Conservation (phyloP, 495 filamentous ascomycete genomes). For the Apodospora peruviana region DNA sequence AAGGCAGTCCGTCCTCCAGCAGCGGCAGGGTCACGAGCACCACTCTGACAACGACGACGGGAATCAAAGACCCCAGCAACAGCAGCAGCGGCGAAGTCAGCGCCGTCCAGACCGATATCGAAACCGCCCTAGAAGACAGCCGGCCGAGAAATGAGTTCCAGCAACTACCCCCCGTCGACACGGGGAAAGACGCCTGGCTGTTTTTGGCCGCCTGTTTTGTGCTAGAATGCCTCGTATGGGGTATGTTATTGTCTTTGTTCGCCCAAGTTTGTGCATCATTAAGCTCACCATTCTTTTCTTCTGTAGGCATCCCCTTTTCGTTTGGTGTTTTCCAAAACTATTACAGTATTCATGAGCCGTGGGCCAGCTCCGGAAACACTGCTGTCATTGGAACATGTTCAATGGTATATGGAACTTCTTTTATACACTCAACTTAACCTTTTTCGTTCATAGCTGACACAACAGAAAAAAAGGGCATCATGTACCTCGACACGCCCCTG, state of each 20-base stretch:
- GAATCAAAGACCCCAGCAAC: no score
- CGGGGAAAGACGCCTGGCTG: conserved; percentile 59
- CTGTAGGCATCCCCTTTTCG: conserved; percentile 60
- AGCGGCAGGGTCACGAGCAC: no score
- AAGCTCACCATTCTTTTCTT: neutral
- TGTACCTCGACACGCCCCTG: conserved; percentile 45
- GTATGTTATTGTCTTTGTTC: conserved; percentile 27
- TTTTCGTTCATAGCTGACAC: neutral
- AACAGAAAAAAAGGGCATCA: conserved; percentile 29
- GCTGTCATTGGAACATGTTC: conserved; percentile 35
- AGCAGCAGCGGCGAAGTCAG: neutral
- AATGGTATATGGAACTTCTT: conserved; percentile 18
- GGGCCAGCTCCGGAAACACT: conserved; percentile 33
- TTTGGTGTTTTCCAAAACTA: conserved; percentile 49
- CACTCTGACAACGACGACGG: no score
- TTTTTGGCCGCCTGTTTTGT: conserved; percentile 58
- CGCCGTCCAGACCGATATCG: neutral
- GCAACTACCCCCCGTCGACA: conserved; percentile 51
- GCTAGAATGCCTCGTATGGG: conserved; percentile 63
- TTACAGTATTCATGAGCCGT: conserved; percentile 38
- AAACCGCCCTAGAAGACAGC: neutral
- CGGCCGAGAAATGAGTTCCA: neutral
- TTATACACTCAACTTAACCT: neutral
- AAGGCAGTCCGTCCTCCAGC: no score
- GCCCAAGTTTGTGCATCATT: no score